Percentiles rank a stretch among this genome's conserved stretches.
phyloP scores from a whole-genome alignment of 345 rosid species.

The Citrus australasica region DNA sequence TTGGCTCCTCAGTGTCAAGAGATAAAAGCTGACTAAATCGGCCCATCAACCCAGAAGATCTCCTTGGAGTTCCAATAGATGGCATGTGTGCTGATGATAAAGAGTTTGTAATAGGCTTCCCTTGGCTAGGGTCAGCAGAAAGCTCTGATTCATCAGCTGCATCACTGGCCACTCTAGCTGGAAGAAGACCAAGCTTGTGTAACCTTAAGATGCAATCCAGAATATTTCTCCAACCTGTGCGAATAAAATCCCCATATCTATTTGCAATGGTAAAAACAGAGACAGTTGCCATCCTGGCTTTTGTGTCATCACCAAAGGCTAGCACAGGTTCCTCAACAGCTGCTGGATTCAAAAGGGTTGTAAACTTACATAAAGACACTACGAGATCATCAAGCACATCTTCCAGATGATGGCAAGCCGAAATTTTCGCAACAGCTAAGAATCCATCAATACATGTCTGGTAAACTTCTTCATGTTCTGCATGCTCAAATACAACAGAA shows the following conservation, averaged over 20 bases:
- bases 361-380: slow-evolving; percentile 93
- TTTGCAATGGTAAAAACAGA: slow-evolving; percentile 97
- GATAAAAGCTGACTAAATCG: slow-evolving; percentile 98
- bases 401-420: slow-evolving; percentile 98
- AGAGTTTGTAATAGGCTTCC: slow-evolving; percentile 75
- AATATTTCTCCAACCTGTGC: slow-evolving; percentile 97
- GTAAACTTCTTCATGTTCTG: slow-evolving; percentile 91
- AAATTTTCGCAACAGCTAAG: slow-evolving; percentile 93
- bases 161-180: slow-evolving; percentile 97
- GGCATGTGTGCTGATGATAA: slow-evolving; percentile 73
- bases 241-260: slow-evolving; percentile 89
- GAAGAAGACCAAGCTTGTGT: slow-evolving; percentile 97
- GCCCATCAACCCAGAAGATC: slow-evolving; percentile 99
- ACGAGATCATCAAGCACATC: slow-evolving; percentile 97
- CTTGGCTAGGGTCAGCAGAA: slow-evolving; percentile 78
- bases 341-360: slow-evolving; percentile 83
- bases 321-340: slow-evolving; percentile 90
- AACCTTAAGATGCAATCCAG: slow-evolving; percentile 90
- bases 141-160: slow-evolving; percentile 94
- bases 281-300: slow-evolving; percentile 93
- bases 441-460: slow-evolving; percentile 98
- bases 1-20: slow-evolving; percentile 97
- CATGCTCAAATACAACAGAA: slow-evolving; percentile 98
- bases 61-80: slow-evolving; percentile 85
- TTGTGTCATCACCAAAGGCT: slow-evolving; percentile 93